These are phyloP conservation scores for Sclerotiophoma versabilis DNA, from an alignment of 2,329 filamentous ascomycete genomes.

Conservation along the genomic window DNA sequence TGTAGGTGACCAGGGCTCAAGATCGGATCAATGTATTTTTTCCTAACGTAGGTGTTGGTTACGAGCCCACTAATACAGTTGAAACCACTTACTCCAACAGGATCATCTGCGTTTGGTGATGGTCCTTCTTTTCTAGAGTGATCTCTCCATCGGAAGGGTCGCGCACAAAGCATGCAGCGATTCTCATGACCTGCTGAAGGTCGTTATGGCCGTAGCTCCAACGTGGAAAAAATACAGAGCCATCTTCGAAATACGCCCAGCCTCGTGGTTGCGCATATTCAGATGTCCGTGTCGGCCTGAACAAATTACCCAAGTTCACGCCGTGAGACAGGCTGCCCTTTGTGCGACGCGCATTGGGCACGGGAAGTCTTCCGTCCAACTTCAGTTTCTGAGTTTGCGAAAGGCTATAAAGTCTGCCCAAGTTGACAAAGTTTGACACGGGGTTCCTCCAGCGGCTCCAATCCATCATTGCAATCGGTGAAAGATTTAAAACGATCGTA, in stretches of 20 bases:
- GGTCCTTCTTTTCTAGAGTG: neutral
- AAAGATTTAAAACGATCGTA: neutral
- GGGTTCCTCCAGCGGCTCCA: neutral
- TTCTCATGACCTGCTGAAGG: constrained; percentile 27
- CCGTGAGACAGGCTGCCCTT: neutral
- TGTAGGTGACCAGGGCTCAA: neutral
- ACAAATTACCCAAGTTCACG: constrained; percentile 1
- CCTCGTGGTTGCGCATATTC: neutral
- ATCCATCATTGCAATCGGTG: neutral
- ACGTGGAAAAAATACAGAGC: constrained; percentile 27
- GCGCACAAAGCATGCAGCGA: constrained; percentile 20
- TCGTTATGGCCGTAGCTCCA: constrained; percentile 17
- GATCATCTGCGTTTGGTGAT: neutral
- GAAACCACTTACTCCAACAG: constrained; percentile 1
- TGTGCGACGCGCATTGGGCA: neutral
- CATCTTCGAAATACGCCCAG: constrained; percentile 35
- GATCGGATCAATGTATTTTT: neutral
- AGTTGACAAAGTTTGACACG: constrained; percentile 20
- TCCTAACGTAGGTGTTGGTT: neutral
- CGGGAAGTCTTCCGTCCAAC: neutral
- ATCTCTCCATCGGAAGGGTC: constrained; percentile 3
- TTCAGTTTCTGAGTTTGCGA: too few relatives aligned
- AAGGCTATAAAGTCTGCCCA: constrained; percentile 20
- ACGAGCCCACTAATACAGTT: neutral
- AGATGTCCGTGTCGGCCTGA: neutral